Conservation (phyloP, 2,329 filamentous ascomycete genomes). For the Penicillium sp. region DNA sequence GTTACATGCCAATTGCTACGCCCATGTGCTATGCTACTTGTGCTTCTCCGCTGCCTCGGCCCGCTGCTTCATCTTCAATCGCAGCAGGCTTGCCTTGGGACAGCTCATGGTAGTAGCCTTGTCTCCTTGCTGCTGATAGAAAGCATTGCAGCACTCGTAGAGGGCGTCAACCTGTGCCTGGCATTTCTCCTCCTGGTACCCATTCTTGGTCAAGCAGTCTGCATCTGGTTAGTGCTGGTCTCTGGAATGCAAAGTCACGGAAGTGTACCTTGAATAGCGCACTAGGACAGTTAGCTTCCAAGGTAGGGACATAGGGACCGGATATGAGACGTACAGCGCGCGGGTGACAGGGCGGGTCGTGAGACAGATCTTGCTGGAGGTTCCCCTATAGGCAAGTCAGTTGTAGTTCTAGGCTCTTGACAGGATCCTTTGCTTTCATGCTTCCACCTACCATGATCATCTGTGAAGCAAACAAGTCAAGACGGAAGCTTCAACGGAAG, state of each 20-base stretch:
- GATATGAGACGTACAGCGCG: constrained; percentile 60
- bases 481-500: constrained; percentile 5
- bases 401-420: constrained; percentile 4
- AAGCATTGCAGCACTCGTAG: constrained; percentile 88
- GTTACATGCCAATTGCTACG: constrained; percentile 35
- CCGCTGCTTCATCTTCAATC: constrained; percentile 79
- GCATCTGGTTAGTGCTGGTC: constrained; percentile 8
- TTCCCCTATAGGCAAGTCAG: constrained; percentile 24
- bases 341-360: constrained; percentile 77
- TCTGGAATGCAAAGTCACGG: neutral
- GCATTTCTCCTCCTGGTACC: constrained; percentile 82
- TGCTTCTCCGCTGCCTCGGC: constrained; percentile 36
- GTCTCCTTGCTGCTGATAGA: constrained; percentile 77
- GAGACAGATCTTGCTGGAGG: constrained; percentile 65
- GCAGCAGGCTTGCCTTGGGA: constrained; percentile 73
- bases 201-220: constrained; percentile 82
- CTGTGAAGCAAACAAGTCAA: neutral
- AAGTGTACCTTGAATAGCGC: constrained; percentile 78
- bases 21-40: constrained; percentile 5
- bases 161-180: constrained; percentile 71
- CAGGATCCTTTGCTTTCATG: neutral
- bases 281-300: constrained; percentile 48
- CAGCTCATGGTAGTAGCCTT: constrained; percentile 74
- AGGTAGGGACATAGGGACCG: neutral
- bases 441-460: constrained; percentile 10